Evolutionary conservation across 805 yeast species (phyloP).

Genomic region (Lachancea mirantina): DNA sequence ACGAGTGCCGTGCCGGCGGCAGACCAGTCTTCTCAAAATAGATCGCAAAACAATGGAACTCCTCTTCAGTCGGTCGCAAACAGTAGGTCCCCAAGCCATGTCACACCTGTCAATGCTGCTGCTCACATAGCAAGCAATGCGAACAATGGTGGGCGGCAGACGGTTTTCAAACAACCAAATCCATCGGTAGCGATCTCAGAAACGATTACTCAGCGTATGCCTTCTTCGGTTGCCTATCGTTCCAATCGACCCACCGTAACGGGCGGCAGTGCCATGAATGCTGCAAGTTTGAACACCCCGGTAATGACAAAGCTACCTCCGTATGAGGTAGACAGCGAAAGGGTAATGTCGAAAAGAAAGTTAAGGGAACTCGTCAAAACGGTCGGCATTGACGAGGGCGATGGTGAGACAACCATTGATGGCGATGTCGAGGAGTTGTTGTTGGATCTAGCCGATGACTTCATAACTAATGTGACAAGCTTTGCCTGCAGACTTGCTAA

Average conservation of each 20-base stretch:
- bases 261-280: slow-evolving; percentile 72
- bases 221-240: slow-evolving; percentile 57
- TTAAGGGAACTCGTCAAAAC: slow-evolving; percentile 78
- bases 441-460: slow-evolving; percentile 91
- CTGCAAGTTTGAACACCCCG: slow-evolving; percentile 70
- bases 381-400: slow-evolving; percentile 82
- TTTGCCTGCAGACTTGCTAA: slow-evolving; percentile 95
- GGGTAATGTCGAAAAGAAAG: slow-evolving; percentile 85
- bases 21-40: too few relatives aligned
- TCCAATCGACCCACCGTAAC: slow-evolving; percentile 75
- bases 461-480: slow-evolving; percentile 80
- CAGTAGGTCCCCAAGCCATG: slow-evolving; percentile 29
- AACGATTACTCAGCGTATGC: slow-evolving; percentile 56
- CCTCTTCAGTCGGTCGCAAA: slow-evolving; percentile 16
- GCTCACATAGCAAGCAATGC: slow-evolving; percentile 34
- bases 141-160: slow-evolving; percentile 20
- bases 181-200: slow-evolving; percentile 70
- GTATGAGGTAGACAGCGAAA: slow-evolving; percentile 71
- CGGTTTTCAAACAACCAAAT: slow-evolving; percentile 36
- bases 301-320: slow-evolving; percentile 68
- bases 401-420: slow-evolving; percentile 81
- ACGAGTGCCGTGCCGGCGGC: slow-evolving; percentile 9
- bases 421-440: slow-evolving; percentile 93
- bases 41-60: slow-evolving; percentile 7
- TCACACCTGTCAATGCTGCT: slow-evolving; percentile 44